A percentile compares a stretch with the other conserved stretches of the same genome.
Evolutionary conservation across 2,329 filamentous ascomycete genomes (phyloP).

Genomic region (Venturia effusa): DNA sequence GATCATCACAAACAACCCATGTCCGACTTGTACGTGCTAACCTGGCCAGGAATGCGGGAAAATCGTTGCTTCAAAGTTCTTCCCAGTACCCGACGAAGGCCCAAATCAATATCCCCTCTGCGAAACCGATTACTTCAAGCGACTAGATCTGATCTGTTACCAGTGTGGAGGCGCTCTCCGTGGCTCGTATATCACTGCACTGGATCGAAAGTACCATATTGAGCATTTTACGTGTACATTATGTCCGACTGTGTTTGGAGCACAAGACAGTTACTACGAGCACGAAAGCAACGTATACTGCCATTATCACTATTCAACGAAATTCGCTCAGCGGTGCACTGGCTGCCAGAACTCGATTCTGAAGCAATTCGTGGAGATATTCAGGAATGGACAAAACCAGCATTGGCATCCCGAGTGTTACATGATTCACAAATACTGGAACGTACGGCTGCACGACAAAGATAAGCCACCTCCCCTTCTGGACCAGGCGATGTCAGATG

Average conservation of each 20-base stretch:
- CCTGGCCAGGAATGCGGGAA: slow-evolving; percentile 76
- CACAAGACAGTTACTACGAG: slow-evolving; percentile 97
- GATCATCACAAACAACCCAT: not conserved
- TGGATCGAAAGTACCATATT: slow-evolving; percentile 97
- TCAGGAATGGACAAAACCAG: slow-evolving; percentile 93
- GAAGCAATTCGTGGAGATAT: slow-evolving; percentile 99
- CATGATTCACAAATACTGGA: slow-evolving; percentile 99
- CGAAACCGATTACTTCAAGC: slow-evolving; percentile 92
- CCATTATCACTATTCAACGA: slow-evolving; percentile 97
- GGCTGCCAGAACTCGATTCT: slow-evolving; percentile 94
- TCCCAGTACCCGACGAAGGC: slow-evolving; percentile 85
- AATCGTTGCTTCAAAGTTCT: slow-evolving; percentile 98
- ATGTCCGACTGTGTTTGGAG: slow-evolving; percentile 94
- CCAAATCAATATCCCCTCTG: slow-evolving; percentile 89
- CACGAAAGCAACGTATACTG: slow-evolving; percentile 95
- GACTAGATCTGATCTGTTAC: slow-evolving; percentile 81
- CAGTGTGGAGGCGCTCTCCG: slow-evolving; percentile 86
- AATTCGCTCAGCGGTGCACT: slow-evolving; percentile 91
- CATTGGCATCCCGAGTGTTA: slow-evolving; percentile 99
- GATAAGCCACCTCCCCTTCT: not conserved
- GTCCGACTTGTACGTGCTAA: slow-evolving; percentile 5
- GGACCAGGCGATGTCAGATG: slow-evolving; percentile 10
- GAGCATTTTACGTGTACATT: slow-evolving; percentile 98
- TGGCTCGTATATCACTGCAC: slow-evolving; percentile 93
- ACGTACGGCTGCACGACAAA: slow-evolving; percentile 59